Base-by-base conservation (phyloP, 768 basidiomycete species). In the Lentinus tigrinus region DNA sequence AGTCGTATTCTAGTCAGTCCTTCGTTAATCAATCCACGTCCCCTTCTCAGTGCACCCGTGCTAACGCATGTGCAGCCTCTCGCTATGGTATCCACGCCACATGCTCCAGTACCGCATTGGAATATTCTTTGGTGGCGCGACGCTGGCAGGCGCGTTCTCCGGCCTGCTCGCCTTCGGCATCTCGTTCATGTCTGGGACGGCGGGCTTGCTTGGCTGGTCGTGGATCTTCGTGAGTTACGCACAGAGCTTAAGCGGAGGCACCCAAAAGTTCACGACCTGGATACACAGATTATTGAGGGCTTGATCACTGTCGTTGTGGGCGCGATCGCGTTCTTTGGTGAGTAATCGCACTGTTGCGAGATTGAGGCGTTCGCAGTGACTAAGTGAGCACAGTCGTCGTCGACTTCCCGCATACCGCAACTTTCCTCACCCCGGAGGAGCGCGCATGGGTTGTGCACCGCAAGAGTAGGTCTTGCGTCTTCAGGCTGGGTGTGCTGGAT, bases 1-100 rank as follows among this genome's bases (percentile, higher is more conserved):
- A 24, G 85, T 89, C 10, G 80, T 82, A 0, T 91, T 88, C 73
- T 90, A 87, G 88, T 88, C 53, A 47, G 62, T 59, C 46, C 28
- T 5, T 43, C 6, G 27, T 40, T 14, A 3, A 17, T 31, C 8
- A 23, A 7, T 13, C 9, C 27, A 3, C 46, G 23, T n/a, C n/a
- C n/a, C n/a, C 42, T 8, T 31, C 17, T 42, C 19, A 4, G 14
- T 11, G 10, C 14, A 19, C 38, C 14, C n/a, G 16, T 19, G 17
- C 31, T 43, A 5, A 2, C 21, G 34, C 21, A 23, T 31, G 37
- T 40, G 13, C 47, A 69, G 69, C 51, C 56, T 70, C 31, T 61
- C 67, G 8, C 58, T 70, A 3, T 68, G 69, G 67, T 70, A 70
- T 36, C 67, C 67, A 1, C 57, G 69, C n/a, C 69, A 70, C 55